Conservation (phyloP, 2,329 filamentous ascomycete species). For the Verticillium albo-atrum region DNA sequence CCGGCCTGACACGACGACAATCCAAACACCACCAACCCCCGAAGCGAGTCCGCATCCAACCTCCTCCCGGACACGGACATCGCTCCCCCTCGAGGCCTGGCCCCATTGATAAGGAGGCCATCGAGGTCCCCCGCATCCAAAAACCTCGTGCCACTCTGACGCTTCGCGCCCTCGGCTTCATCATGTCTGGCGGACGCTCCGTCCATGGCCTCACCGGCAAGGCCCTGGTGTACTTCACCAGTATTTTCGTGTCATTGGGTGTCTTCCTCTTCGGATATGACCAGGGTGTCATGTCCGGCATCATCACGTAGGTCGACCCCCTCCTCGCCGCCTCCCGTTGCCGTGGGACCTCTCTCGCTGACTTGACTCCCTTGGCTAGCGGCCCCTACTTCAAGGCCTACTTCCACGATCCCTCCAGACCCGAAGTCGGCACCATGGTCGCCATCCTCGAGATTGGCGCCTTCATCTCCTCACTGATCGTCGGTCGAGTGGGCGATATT, state of each 20-base stretch:
- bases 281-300: conserved; percentile 81
- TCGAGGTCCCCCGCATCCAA: conserved; percentile 69
- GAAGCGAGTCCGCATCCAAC: conserved; percentile 68
- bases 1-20: conserved; percentile 41
- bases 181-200: conserved; percentile 81
- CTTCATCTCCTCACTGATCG: conserved; percentile 79
- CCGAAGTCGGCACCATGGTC: conserved; percentile 94
- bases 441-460: conserved; percentile 94
- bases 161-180: conserved; percentile 68
- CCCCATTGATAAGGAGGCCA: conserved; percentile 66
- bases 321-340: neutral
- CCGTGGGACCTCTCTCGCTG: neutral
- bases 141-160: conserved; percentile 59
- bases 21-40: conserved; percentile 38
- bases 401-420: conserved; percentile 81
- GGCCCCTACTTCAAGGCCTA: conserved; percentile 86
- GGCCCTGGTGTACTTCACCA: conserved; percentile 94
- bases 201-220: conserved; percentile 94
- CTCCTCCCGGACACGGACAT: conserved; percentile 34
- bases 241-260: conserved; percentile 80
- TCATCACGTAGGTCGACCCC: conserved; percentile 52
- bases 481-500: conserved; percentile 86
- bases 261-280: conserved; percentile 90
- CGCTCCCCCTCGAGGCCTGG: conserved; percentile 32
- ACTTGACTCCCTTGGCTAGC: conserved; percentile 40